phyloP scores from a whole-genome alignment of 148 eudicot species.

The Spergularia marina region DNA sequence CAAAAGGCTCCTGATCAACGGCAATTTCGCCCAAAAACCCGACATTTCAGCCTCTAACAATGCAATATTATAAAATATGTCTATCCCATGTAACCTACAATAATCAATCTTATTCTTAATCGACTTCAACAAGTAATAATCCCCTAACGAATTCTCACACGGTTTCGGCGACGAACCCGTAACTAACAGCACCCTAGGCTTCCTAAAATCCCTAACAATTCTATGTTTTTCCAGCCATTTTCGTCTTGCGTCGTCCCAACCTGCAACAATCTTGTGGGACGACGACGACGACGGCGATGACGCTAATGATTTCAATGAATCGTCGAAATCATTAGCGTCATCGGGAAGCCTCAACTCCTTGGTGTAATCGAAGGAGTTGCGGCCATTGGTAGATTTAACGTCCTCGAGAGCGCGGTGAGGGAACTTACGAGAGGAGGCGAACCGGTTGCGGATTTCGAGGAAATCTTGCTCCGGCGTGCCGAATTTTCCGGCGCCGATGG shows the following conservation, averaged over 20 bases:
- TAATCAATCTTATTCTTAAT: constrained; percentile 43
- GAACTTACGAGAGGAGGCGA: constrained; percentile 23
- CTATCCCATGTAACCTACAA: constrained; percentile 36
- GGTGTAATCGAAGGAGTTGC: constrained; percentile 12
- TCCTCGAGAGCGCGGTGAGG: constrained; percentile 21
- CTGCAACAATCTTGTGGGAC: neutral
- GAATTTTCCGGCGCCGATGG: constrained; percentile 40
- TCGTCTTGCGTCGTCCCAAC: constrained; percentile 28
- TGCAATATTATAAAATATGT: constrained; percentile 31
- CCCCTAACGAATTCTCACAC: constrained; percentile 34
- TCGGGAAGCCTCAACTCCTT: constrained; percentile 1
- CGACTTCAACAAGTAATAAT: constrained; percentile 39
- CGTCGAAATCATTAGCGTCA: neutral
- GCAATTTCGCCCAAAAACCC: constrained; percentile 32
- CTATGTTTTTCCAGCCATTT: constrained; percentile 22
- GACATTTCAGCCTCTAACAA: constrained; percentile 38
- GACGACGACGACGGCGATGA: neutral
- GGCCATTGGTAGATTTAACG: constrained; percentile 14
- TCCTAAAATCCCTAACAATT: neutral
- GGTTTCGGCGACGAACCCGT: constrained; percentile 34
- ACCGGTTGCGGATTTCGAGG: constrained; percentile 29
- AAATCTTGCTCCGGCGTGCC: constrained; percentile 40
- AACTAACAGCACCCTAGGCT: constrained; percentile 34
- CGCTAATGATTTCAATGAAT: neutral
- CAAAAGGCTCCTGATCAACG: constrained; percentile 28